Base-by-base conservation (phyloP, 108 stramenopile genomes). In the Mayamaea pseudoterrestris region DNA sequence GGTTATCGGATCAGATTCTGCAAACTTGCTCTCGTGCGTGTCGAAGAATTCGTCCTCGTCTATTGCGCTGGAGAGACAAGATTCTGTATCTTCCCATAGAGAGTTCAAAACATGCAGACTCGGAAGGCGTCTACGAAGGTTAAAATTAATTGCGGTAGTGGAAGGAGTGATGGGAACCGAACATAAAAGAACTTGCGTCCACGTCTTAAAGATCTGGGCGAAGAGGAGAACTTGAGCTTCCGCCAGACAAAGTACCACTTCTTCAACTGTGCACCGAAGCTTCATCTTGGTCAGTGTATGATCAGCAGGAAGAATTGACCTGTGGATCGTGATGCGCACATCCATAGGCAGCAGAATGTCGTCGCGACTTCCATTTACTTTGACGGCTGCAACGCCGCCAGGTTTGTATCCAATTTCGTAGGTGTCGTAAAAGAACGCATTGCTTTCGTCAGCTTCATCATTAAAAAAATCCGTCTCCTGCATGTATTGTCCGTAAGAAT, bases 21-120 rank as follows among this genome's bases (percentile, higher is more conserved):
- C n/a, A n/a, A 64, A 57, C 24, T 53, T 57, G 31, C 28, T 44
- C 31, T 68, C 66, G n/a, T 68, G 31, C 11, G 68, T 72, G 62
- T 78, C 77, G n/a, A 78, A 61, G 44, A 78, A 78, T 56, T 74
- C 77, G 8, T 60, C 31, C 24, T 73, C 72, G 27, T 78, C 58
- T 6, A n/a, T n/a, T n/a, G n/a, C n/a, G n/a, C n/a, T n/a, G n/a
- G n/a, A n/a, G n/a, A n/a, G n/a, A n/a, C n/a, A n/a, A n/a, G n/a
- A n/a, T n/a, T n/a, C n/a, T n/a, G n/a, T n/a, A n/a, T n/a, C n/a
- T n/a, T n/a, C n/a, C n/a, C n/a, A n/a, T n/a, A n/a, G n/a, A n/a
- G n/a, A n/a, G n/a, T n/a, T n/a, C n/a, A n/a, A n/a, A n/a, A n/a
- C n/a, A n/a, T n/a, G n/a, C n/a, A n/a, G n/a, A n/a, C n/a, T n/a